phyloP scores from a whole-genome alignment of 2,329 filamentous ascomycete genomes.

The Alternaria novae-zelandiae region DNA sequence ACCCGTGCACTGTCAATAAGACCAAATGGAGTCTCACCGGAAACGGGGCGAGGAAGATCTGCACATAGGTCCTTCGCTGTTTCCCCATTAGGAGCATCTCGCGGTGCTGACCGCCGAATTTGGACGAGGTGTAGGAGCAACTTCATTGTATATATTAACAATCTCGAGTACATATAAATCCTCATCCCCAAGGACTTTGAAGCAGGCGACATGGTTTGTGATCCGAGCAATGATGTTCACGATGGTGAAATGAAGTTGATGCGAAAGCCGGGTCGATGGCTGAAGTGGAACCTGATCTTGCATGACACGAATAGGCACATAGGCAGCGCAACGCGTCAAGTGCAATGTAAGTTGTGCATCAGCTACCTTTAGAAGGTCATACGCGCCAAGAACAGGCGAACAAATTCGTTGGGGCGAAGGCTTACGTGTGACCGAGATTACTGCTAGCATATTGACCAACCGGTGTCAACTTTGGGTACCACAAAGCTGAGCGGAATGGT shows the following conservation, averaged over 20 bases:
- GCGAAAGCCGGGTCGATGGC: not conserved
- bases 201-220: not conserved
- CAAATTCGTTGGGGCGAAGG: not conserved
- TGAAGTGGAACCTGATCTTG: not conserved
- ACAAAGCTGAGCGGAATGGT: not conserved
- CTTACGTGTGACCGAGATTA: not conserved
- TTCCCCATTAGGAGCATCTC: not conserved
- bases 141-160: slow-evolving; percentile 5
- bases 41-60: slow-evolving; percentile 43
- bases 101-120: not conserved
- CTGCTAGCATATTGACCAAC: not conserved
- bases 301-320: not conserved
- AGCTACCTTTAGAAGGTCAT: not conserved
- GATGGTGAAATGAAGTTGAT: not conserved
- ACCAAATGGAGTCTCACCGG: slow-evolving; percentile 59
- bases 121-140: not conserved
- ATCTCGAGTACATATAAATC: not conserved
- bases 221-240: not conserved
- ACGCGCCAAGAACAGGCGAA: not conserved
- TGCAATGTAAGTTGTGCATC: not conserved
- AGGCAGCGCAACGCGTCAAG: not conserved
- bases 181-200: not conserved
- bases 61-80: slow-evolving; percentile 8
- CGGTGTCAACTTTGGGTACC: not conserved
- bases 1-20: slow-evolving; percentile 60